Percentiles rank a stretch among this genome's conserved stretches.
phyloP scores from a whole-genome alignment of 2,329 filamentous ascomycete genomes.

The Penicillium hordei region DNA sequence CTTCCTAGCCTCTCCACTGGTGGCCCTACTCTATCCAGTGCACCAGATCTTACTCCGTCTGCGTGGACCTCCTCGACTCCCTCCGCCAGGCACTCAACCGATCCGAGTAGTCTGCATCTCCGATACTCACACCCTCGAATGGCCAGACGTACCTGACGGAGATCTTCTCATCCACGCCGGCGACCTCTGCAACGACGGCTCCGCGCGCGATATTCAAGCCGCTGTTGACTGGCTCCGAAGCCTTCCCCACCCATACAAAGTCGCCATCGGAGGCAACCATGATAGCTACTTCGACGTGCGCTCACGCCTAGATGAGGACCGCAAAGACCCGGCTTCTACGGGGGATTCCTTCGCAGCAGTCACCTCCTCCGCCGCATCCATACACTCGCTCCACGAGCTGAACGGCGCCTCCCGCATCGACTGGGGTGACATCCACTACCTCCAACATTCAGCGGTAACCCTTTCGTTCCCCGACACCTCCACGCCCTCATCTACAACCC shows the following conservation, averaged over 20 bases:
- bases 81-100: slow-evolving; percentile 53
- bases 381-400: slow-evolving; percentile 42
- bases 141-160: slow-evolving; percentile 58
- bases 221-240: slow-evolving; percentile 78
- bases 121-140: slow-evolving; percentile 74
- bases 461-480: slow-evolving; percentile 55
- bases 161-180: slow-evolving; percentile 89
- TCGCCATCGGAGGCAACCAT: slow-evolving; percentile 85
- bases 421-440: slow-evolving; percentile 69
- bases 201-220: slow-evolving; percentile 70
- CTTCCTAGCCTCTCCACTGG: slow-evolving; percentile 67
- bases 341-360: slow-evolving; percentile 27
- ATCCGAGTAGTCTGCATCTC: slow-evolving; percentile 84
- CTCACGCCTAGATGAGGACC: slow-evolving; percentile 59
- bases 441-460: slow-evolving; percentile 67
- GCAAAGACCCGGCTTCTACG: slow-evolving; percentile 27
- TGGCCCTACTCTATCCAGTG: slow-evolving; percentile 60
- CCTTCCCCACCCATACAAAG: slow-evolving; percentile 74
- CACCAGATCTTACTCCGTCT: slow-evolving; percentile 67
- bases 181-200: slow-evolving; percentile 75
- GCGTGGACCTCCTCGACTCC: slow-evolving; percentile 63
- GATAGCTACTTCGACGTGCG: slow-evolving; percentile 78
- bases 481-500: slow-evolving; percentile 43
- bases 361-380: slow-evolving; percentile 39
- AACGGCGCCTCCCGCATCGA: slow-evolving; percentile 55